Conservation (phyloP, 345 rosid species). For the Ricinus communis region DNA sequence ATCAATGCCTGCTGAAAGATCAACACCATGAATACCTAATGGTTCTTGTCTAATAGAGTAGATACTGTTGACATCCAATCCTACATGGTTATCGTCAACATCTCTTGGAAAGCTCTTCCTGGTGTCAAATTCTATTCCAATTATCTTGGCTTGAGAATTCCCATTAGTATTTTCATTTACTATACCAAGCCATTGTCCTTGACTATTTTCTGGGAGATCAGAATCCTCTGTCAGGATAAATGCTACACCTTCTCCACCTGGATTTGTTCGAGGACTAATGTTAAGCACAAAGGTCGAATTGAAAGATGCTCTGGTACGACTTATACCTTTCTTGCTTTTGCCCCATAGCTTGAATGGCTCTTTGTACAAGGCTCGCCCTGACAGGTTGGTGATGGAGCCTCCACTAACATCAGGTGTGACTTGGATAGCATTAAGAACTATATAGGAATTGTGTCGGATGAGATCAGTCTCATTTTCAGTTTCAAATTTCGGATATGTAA, state of each 20-base stretch:
- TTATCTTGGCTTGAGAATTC: conserved; percentile 28
- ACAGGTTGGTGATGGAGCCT: conserved; percentile 18
- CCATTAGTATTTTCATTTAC: conserved; percentile 40
- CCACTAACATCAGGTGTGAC: conserved; percentile 50
- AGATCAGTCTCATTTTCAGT: neutral
- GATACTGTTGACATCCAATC: conserved; percentile 50
- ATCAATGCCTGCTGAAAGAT: conserved; percentile 18
- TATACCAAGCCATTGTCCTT: conserved; percentile 67
- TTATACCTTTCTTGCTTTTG: conserved; percentile 8
- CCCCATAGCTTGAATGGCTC: conserved; percentile 43
- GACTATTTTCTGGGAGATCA: conserved; percentile 39
- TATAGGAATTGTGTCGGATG: neutral
- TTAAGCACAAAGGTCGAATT: conserved; percentile 57
- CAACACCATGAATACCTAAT: conserved; percentile 27
- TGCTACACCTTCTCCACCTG: conserved; percentile 73
- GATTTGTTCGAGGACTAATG: conserved; percentile 31
- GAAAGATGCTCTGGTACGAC: conserved; percentile 33
- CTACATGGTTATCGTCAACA: conserved; percentile 63
- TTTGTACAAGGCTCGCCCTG: conserved; percentile 47
- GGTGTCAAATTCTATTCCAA: conserved; percentile 74
- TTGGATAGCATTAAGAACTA: conserved; percentile 41
- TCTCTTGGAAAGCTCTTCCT: conserved; percentile 48
- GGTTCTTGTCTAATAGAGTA: conserved; percentile 42
- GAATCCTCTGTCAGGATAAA: conserved; percentile 42
- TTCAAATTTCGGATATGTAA: neutral